Conservation (phyloP, 2,329 filamentous ascomycete genomes). For the Fusarium dimerum region DNA sequence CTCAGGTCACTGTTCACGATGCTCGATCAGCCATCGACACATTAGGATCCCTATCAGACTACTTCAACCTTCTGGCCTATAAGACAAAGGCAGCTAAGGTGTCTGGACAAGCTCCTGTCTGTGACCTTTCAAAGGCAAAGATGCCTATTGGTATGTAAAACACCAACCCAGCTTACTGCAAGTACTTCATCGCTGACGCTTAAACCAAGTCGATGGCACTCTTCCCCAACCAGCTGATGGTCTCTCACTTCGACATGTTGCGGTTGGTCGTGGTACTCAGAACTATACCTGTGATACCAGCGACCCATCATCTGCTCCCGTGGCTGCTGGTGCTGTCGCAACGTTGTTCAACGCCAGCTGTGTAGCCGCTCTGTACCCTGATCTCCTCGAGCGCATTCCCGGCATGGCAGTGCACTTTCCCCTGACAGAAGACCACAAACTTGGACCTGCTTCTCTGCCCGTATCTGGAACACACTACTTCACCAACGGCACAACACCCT, state of each 20-base stretch:
- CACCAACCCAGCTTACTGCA: neutral
- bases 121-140: slow-evolving; percentile 54
- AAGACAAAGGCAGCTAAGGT: slow-evolving; percentile 53
- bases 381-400: slow-evolving; percentile 65
- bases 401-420: slow-evolving; percentile 68
- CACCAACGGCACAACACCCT: slow-evolving; percentile 66
- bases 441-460: slow-evolving; percentile 60
- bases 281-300: slow-evolving; percentile 83
- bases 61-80: slow-evolving; percentile 60
- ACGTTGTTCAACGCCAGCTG: slow-evolving; percentile 88
- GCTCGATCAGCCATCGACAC: slow-evolving; percentile 39
- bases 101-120: slow-evolving; percentile 45
- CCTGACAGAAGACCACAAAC: slow-evolving; percentile 44
- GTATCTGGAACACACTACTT: slow-evolving; percentile 84
- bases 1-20: slow-evolving; percentile 38
- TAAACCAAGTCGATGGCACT: slow-evolving; percentile 35
- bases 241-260: slow-evolving; percentile 72
- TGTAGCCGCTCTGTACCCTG: slow-evolving; percentile 68
- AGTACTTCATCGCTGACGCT: slow-evolving; percentile 11
- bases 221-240: slow-evolving; percentile 63
- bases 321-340: slow-evolving; percentile 72
- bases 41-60: slow-evolving; percentile 54
- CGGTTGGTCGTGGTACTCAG: slow-evolving; percentile 84
- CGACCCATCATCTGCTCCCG: slow-evolving; percentile 62
- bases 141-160: slow-evolving; percentile 50